Conservation (phyloP, 306 rosid species). For the barrel medic (Medicago truncatula) region MtrunA17r5.0-ANR NC_053049.1:34332501-34333000, state of each 20-base stretch:
- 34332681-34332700: neutral
- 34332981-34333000: conserved; percentile 55
- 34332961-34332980: conserved; percentile 55
- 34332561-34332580: neutral
- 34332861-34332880: conserved; percentile 77
- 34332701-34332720: neutral
- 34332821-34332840: conserved; percentile 92
- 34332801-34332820: conserved; percentile 99
- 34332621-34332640: neutral
- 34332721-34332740: conserved; percentile 23
- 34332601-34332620: neutral
- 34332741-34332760: conserved; percentile 16
- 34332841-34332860: conserved; percentile 77
- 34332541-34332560: neutral
- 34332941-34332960: conserved; percentile 42
- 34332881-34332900: conserved; percentile 82
- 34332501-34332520: neutral
- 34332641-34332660: neutral
- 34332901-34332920: conserved; percentile 52
- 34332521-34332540: neutral
- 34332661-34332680: neutral
- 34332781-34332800: conserved; percentile 15
- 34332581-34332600: neutral
- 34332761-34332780: neutral
- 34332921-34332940: conserved; percentile 52